Base-by-base conservation (phyloP, 495 filamentous ascomycete species). In the Podospora pseudopauciseta region DNA sequence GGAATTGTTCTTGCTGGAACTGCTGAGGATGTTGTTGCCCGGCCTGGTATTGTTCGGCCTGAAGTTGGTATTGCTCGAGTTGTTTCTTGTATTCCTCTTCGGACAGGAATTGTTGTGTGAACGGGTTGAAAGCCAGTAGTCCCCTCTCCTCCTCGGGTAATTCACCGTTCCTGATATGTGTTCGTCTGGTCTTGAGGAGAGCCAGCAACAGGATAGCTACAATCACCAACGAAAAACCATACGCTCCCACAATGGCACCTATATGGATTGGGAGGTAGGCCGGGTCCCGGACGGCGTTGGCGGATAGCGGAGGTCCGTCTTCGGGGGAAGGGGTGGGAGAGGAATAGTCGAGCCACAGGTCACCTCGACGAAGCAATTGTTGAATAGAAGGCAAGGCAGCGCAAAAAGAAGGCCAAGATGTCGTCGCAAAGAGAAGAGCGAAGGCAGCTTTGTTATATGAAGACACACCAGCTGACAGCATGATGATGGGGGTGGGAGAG, bases 211-310 rank as follows among this genome's bases (percentile, higher is more conserved):
- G 78, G 32, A 81, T 81, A 53, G 90, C 86, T 65, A 92, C 84
- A 69, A 92, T 72, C 70, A 90, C 81, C 77, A 93, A 84, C 11
- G 87, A 89, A 71, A 93, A 73, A 67, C 91, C 83, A 85, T 95
- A 96, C 67, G 90, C 89, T 64, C 87, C 92, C 49, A 91, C 86
- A 67, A 96, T 91, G 70, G 87, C 90, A 58, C 89, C 90, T 74
- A 95, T 88, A 77, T 95, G 87, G 28, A 86, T 85, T 18, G 90
- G 91, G 9, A 95, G 86, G 39, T 86, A 86, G 19, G 83, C 74
- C 60, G 81, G 81, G 72, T 93, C 84, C 66, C 86, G 81, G 56
- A 84, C 67, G 26, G 87, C 88, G 67, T 78, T 75, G 39, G 72
- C 74, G n/a, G 87, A 86, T 7, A 85, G 67, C 16, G 88, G 83